phyloP scores from a whole-genome alignment of 306 rosid species.

The Senna siamea region DNA sequence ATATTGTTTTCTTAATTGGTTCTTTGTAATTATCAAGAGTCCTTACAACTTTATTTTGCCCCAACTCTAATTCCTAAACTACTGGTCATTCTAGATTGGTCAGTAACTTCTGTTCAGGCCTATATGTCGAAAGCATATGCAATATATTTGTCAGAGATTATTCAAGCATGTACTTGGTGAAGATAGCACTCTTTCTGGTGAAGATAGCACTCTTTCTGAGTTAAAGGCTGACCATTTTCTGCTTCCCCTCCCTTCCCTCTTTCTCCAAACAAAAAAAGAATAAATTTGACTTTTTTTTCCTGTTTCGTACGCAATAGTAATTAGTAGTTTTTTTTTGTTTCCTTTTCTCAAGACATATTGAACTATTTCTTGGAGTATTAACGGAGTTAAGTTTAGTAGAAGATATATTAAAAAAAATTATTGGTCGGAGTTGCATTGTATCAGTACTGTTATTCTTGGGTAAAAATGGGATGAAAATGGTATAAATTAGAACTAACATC shows the following conservation, averaged over 20 bases:
- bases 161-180: too few species aligned
- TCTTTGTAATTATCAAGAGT: constrained; percentile 43
- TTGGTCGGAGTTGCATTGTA: too few species aligned
- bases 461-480: too few species aligned
- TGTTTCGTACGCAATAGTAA: neutral
- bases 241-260: too few species aligned
- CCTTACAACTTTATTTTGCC: constrained; percentile 20
- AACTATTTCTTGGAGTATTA: neutral
- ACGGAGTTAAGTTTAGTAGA: too few species aligned
- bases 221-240: neutral
- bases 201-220: too few species aligned
- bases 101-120: neutral
- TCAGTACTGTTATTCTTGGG: neutral
- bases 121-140: constrained; percentile 3
- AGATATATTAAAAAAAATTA: too few species aligned
- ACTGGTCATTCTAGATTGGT: neutral
- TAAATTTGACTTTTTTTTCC: neutral
- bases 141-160: neutral
- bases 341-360: neutral
- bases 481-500: too few species aligned
- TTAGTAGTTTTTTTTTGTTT: too few species aligned
- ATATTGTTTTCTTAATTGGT: constrained; percentile 39
- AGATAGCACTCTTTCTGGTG: too few species aligned
- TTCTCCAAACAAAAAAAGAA: too few species aligned
- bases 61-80: constrained; percentile 32